phyloP scores from a whole-genome alignment of 305 asterid species.

The Fraxinus albicans region DNA sequence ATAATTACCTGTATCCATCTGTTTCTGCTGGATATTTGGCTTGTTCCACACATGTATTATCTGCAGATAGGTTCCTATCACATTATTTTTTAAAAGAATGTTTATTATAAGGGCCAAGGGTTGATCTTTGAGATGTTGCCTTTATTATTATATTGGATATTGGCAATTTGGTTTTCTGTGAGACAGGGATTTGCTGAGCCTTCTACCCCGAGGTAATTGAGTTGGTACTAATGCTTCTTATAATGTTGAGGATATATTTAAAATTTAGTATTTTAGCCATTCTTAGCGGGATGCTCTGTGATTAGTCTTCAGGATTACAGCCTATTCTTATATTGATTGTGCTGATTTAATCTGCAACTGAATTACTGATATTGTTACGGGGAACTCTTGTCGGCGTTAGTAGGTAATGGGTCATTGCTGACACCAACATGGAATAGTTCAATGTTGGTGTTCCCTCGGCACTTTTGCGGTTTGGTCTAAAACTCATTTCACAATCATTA shows the following conservation, averaged over 20 bases:
- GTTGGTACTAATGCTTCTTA: slow-evolving; percentile 11
- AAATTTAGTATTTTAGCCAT: slow-evolving; percentile 14
- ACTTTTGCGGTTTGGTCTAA: slow-evolving; percentile 42
- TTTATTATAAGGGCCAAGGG: neutral
- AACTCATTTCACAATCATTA: slow-evolving; percentile 27
- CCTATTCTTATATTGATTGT: slow-evolving; percentile 14
- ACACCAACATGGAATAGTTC: slow-evolving; percentile 40
- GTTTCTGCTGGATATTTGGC: slow-evolving; percentile 1
- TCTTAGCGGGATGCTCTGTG: slow-evolving; percentile 24
- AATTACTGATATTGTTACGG: slow-evolving; percentile 36
- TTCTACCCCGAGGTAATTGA: slow-evolving; percentile 32
- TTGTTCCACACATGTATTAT: neutral
- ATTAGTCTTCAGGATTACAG: slow-evolving; percentile 7
- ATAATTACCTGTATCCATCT: neutral
- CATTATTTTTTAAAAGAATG: neutral
- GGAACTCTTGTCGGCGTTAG: slow-evolving; percentile 39
- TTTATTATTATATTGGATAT: slow-evolving; percentile 11
- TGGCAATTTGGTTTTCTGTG: slow-evolving; percentile 36
- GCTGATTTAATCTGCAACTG: slow-evolving; percentile 26
- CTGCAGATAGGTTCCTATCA: neutral
- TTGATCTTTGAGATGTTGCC: neutral
- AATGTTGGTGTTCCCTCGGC: slow-evolving; percentile 45
- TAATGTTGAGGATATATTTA: slow-evolving; percentile 19
- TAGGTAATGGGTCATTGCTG: slow-evolving; percentile 35
- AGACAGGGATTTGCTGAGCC: slow-evolving; percentile 36